Evolutionary conservation across 2,329 filamentous ascomycete genomes (phyloP), one percentile per base, ranked within the genome.

Genomic region (Botryotinia globosa): DNA sequence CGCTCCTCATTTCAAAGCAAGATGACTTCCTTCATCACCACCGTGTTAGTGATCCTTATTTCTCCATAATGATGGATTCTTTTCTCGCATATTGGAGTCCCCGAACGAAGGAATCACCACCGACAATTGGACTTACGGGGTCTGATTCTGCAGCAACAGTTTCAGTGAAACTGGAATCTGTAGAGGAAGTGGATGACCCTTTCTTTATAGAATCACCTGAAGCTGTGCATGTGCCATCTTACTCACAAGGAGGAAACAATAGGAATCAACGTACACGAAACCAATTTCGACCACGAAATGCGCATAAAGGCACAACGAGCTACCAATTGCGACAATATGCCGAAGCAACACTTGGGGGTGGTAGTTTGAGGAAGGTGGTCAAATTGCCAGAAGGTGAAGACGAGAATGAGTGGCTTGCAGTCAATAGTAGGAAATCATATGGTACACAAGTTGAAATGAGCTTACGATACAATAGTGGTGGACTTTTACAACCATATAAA

Each of bases 401-500:
- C 81, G 88, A 97, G 84, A 97, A 98, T 81, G 96, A 99, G 83
- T 99, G 96, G 96, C 84, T 99, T 74, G 96, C 96, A 42, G 96
- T 99, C 78, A 99, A 99, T 84, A 92, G 94, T 97, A 85, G 89
- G 77, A 56, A 58, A 39, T 7, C 25, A 18, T 20, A 56, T 61
- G 39, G 10, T 45, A 48, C 32, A 45, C 45, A 22, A n/a, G 42
- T 29, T 42, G 18, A n/a, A 39, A 59, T 48, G 73, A 67, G 39
- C 81, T 83, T 69, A 83, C 74, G 25, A 32, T 29, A 62, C 29
- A n/a, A 68, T 77, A 97, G 94, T 99, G 85, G 96, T 99, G 85
- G 96, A 99, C 84, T 99, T 99, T 84, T 99, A 99, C 89, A 99
- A 99, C 85, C 96, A 99, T 84, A 97, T 99, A 86, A 99, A 99